phyloP scores from a whole-genome alignment of 352 stramenopile genomes.

The Halophytophthora polymorphica region DNA sequence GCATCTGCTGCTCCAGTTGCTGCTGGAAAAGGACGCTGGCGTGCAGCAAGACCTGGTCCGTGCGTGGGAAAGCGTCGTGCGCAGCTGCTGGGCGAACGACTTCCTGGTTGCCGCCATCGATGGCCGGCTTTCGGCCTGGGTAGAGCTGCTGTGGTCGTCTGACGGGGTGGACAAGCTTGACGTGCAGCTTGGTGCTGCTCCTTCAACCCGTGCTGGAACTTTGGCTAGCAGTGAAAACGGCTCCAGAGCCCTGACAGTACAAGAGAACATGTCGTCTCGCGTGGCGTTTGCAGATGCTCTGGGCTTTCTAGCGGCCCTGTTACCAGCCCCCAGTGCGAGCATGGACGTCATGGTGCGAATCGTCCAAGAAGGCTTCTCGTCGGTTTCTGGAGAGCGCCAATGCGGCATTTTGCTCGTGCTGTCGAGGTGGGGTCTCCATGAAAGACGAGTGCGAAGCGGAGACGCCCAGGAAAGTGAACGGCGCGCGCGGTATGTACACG shows the following conservation, averaged over 20 bases:
- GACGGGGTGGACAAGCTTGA: slow-evolving; percentile 30
- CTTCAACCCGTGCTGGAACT: neutral
- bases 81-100: slow-evolving; percentile 14
- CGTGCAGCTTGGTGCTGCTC: slow-evolving; percentile 8
- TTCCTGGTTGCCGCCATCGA: slow-evolving; percentile 23
- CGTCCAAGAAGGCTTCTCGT: slow-evolving; percentile 26
- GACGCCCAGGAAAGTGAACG: slow-evolving; percentile 1
- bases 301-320: slow-evolving; percentile 30
- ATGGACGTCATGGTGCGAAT: slow-evolving; percentile 21
- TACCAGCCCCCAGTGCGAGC: slow-evolving; percentile 21
- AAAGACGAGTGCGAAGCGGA: slow-evolving; percentile 22
- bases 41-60: slow-evolving; percentile 27
- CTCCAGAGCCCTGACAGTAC: slow-evolving; percentile 2
- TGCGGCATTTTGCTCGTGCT: slow-evolving; percentile 55
- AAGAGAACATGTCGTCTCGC: slow-evolving; percentile 25
- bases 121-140: slow-evolving; percentile 31
- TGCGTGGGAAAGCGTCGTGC: slow-evolving; percentile 42
- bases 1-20: slow-evolving; percentile 61
- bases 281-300: slow-evolving; percentile 61
- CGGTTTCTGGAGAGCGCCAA: slow-evolving; percentile 50
- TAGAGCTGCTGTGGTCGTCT: slow-evolving; percentile 49
- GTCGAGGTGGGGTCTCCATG: slow-evolving; percentile 45
- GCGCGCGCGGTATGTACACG: slow-evolving; percentile 20
- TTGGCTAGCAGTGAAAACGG: neutral
- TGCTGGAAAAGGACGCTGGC: slow-evolving; percentile 38